Evolutionary conservation across 106 monocot species (phyloP).

Genomic region (Xerophyta viscosa): DNA sequence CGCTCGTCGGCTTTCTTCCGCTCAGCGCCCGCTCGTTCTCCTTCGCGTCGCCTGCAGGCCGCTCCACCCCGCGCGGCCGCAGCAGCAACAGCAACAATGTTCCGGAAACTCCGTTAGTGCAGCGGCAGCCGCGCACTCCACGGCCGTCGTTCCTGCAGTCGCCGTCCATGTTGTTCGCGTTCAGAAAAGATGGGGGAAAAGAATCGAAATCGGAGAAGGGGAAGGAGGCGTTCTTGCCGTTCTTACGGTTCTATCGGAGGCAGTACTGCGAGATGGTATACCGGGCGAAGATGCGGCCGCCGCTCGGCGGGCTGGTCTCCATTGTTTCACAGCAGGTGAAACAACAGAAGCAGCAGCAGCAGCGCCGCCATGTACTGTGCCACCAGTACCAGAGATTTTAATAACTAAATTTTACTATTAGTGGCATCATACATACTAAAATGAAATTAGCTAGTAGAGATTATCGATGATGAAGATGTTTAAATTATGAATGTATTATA

Average conservation of each 20-base stretch:
- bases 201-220: slow-evolving; percentile 12
- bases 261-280: slow-evolving; percentile 85
- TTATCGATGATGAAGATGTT: too few species aligned
- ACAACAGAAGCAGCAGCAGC: slow-evolving; percentile 22
- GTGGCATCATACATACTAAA: too few species aligned
- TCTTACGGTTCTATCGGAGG: slow-evolving; percentile 54
- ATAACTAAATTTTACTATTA: background rate
- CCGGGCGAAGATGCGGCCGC: slow-evolving; percentile 80
- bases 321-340: slow-evolving; percentile 49
- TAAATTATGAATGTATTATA: too few species aligned
- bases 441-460: background rate
- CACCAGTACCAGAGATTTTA: slow-evolving; percentile 25
- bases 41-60: slow-evolving; percentile 43
- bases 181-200: slow-evolving; percentile 19
- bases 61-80: slow-evolving; percentile 8
- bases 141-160: slow-evolving; percentile 81
- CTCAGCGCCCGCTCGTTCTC: slow-evolving; percentile 45
- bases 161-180: slow-evolving; percentile 37
- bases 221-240: slow-evolving; percentile 40
- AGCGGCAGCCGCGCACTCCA: slow-evolving; percentile 54
- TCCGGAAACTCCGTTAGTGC: slow-evolving; percentile 13
- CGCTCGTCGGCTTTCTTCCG: slow-evolving; percentile 42
- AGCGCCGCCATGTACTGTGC: slow-evolving; percentile 3
- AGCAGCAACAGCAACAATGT: too few species aligned
- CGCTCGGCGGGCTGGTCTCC: slow-evolving; percentile 77